Percentiles rank a stretch among this genome's conserved stretches.
phyloP scores from a whole-genome alignment of 352 stramenopile genomes.

The Blastocystis sp. region DNA sequence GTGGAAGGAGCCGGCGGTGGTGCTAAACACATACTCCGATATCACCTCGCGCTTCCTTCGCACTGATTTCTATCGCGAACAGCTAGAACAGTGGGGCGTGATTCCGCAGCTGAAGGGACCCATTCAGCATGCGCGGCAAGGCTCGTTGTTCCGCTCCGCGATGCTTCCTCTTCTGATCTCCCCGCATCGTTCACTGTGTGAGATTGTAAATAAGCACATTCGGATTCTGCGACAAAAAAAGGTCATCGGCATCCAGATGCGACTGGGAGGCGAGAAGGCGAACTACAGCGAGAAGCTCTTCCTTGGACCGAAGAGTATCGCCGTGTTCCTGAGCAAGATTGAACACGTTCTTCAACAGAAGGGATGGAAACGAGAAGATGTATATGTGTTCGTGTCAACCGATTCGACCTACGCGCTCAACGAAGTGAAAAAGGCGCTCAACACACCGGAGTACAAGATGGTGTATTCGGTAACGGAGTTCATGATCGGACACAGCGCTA shows the following conservation, averaged over 20 bases:
- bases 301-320: not conserved
- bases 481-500: slow-evolving; percentile 37
- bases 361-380: not conserved
- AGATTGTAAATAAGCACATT: slow-evolving; percentile 16
- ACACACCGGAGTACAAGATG: not conserved
- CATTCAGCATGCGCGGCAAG: not conserved
- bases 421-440: not conserved
- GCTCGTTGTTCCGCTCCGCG: not conserved
- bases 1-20: not conserved
- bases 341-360: not conserved
- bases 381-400: slow-evolving; percentile 42
- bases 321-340: not conserved
- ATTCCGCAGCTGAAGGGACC: not conserved
- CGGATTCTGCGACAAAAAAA: not conserved
- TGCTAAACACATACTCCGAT: slow-evolving; percentile 14
- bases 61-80: not conserved
- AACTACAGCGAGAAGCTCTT: slow-evolving; percentile 26
- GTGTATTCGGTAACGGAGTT: slow-evolving; percentile 29
- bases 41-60: not conserved
- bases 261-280: slow-evolving; percentile 1
- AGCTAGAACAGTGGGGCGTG: not conserved
- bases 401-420: slow-evolving; percentile 18
- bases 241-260: slow-evolving; percentile 21
- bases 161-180: not conserved
- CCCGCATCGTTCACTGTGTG: not conserved